Evolutionary conservation across 2,329 filamentous ascomycete genomes (phyloP), one percentile per base, ranked within the genome.

Genomic region (Ascochyta viciae-villosae): DNA sequence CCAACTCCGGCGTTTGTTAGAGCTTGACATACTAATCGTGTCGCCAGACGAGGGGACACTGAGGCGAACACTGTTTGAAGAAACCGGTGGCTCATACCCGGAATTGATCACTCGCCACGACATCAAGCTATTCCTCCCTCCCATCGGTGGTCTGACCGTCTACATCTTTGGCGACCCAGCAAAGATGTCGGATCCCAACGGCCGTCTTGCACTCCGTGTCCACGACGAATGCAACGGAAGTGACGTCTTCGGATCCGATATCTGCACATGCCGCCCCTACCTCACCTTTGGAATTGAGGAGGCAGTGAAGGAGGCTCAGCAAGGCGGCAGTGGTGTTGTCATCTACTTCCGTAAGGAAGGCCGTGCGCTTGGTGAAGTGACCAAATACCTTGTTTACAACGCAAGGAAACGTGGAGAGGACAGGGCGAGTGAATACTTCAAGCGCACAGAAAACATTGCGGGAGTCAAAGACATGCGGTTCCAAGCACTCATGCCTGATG

Each of bases 291-390:
- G 95, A 58, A 96, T 99, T 59, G 92, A 96, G 71, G 95, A 99
- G 77, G 95, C 95, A 12, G 94, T 99, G 66, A 96, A 96, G 72
- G 92, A 98, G 78, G 95, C 95, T 10, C 95, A 98, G 74, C 92
- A 90, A 53, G 94, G 94, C 49, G 94, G 94, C 43, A 94, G 89
- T 66, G 94, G 94, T 53, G 92, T 97, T 22, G 95, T 98, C 50
- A 97, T 98, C 74, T 99, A 99, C 76, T 99, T 98, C 85, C 88
- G 95, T 65, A 99, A 99, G 76, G 95, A 99, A 80, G 95, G 95
- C 29, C 86, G 95, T 65, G 95, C 94, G 34, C 81, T 98, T 6
- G 95, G 95, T 49, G 95, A 99, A 76, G 95, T 99, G 27, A 96
- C 92, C 50, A 97, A 97, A 71, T 89, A 89, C 61, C 77, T 89